Evolutionary conservation across 192 early-diverging fungal species (phyloP).

Genomic region (Allomyces macrogynus): DNA sequence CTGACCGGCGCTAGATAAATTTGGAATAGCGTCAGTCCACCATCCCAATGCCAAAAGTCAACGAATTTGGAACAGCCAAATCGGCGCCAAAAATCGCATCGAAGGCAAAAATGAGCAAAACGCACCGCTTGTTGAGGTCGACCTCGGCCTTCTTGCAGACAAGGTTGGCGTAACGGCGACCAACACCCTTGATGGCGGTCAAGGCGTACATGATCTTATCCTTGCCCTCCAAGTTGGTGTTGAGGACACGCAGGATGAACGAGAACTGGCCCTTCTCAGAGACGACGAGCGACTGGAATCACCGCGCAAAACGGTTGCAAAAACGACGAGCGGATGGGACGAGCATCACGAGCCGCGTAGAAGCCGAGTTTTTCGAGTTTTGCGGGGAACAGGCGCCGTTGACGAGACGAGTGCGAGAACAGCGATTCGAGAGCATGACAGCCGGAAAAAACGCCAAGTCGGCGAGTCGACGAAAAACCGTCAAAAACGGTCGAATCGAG

Average conservation of each 20-base stretch:
- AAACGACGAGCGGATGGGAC: no score
- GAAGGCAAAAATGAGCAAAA: slow-evolving; percentile 2
- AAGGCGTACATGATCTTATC: slow-evolving; percentile 88
- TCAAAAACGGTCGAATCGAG: no score
- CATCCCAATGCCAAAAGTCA: neutral
- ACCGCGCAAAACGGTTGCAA: no score
- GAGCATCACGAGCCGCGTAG: no score
- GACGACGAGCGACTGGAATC: slow-evolving; percentile 58
- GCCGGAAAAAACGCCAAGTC: no score
- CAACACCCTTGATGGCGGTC: slow-evolving; percentile 94
- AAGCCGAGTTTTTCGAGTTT: no score
- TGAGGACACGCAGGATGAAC: slow-evolving; percentile 95
- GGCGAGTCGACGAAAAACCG: no score
- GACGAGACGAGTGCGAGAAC: no score
- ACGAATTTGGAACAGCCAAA: neutral
- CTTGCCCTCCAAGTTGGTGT: slow-evolving; percentile 96
- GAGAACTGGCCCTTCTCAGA: slow-evolving; percentile 83
- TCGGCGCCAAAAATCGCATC: neutral
- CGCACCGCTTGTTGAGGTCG: slow-evolving; percentile 83
- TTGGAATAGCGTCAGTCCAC: slow-evolving; percentile 1
- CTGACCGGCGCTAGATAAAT: slow-evolving; percentile 68
- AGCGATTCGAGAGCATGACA: no score
- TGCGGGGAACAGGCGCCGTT: no score
- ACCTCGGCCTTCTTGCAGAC: slow-evolving; percentile 99
- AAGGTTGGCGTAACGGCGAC: slow-evolving; percentile 96